Conservation (phyloP, 176 grass and related monocot genomes). For the Oryza meridionalis region DNA sequence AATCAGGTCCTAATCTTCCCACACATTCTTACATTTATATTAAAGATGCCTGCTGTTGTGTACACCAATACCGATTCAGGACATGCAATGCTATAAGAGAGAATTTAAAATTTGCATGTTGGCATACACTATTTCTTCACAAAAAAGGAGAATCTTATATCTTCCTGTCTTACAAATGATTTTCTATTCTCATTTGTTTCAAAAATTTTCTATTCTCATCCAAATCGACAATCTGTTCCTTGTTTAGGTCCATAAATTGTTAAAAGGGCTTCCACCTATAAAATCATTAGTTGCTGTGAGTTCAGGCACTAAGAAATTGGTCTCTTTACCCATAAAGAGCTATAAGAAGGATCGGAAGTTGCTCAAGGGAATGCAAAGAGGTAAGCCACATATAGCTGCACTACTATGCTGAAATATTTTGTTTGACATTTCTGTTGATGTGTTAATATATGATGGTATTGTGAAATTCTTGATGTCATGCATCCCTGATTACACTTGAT, state of each 20-base stretch:
- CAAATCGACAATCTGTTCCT: slow-evolving; percentile 38
- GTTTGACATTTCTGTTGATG: slow-evolving; percentile 29
- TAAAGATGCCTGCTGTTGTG: slow-evolving; percentile 16
- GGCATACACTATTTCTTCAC: neutral
- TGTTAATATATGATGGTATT: slow-evolving; percentile 26
- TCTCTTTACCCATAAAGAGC: slow-evolving; percentile 89
- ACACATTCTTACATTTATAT: slow-evolving; percentile 24
- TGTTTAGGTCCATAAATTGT: slow-evolving; percentile 88
- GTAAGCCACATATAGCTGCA: slow-evolving; percentile 46
- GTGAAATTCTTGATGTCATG: neutral
- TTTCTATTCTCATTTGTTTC: neutral
- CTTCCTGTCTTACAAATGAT: slow-evolving; percentile 4
- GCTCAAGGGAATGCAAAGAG: slow-evolving; percentile 97
- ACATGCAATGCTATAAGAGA: neutral
- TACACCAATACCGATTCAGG: neutral
- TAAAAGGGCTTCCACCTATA: slow-evolving; percentile 92
- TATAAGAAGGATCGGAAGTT: slow-evolving; percentile 98
- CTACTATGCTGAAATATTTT: slow-evolving; percentile 19
- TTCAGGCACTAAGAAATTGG: slow-evolving; percentile 92
- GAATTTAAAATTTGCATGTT: neutral
- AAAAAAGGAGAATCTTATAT: slow-evolving; percentile 18
- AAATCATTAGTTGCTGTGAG: slow-evolving; percentile 88
- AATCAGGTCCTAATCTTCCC: slow-evolving; percentile 75
- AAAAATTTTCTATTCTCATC: neutral
- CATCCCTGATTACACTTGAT: neutral